phyloP scores from a whole-genome alignment of 768 basidiomycete genomes.

The Agaricus subrufescens region DNA sequence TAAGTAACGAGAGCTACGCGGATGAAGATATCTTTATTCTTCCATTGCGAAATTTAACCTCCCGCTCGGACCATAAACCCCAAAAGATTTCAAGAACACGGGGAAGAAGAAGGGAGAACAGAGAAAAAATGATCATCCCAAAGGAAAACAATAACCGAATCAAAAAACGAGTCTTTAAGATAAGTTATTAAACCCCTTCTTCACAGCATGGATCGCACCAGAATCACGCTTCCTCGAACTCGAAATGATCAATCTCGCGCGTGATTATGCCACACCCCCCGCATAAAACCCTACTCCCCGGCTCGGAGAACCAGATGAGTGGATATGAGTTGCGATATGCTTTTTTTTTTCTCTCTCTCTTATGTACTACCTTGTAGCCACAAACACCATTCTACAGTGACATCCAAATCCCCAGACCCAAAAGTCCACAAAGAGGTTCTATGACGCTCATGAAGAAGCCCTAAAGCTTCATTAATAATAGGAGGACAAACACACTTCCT shows the following conservation, averaged over 20 bases:
- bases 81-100: neutral
- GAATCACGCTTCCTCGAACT: neutral
- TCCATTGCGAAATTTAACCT: neutral
- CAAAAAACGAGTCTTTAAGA: neutral
- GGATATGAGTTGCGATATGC: too few species aligned
- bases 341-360: too few species aligned
- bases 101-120: neutral
- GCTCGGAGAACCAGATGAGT: too few species aligned
- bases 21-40: too few species aligned
- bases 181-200: slow-evolving; percentile 1
- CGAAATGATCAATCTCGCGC: too few species aligned
- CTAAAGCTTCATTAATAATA: neutral
- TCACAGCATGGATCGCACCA: neutral
- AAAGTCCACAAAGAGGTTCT: neutral
- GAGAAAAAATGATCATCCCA: too few species aligned
- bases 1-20: too few species aligned
- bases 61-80: neutral
- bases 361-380: too few species aligned
- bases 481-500: slow-evolving; percentile 5
- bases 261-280: too few species aligned
- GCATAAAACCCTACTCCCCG: too few species aligned
- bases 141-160: neutral
- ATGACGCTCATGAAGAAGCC: neutral
- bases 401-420: too few species aligned
- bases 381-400: too few species aligned